Evolutionary conservation across 2,329 filamentous ascomycete genomes (phyloP).

Genomic region (Trematosphaeria pertusa): DNA sequence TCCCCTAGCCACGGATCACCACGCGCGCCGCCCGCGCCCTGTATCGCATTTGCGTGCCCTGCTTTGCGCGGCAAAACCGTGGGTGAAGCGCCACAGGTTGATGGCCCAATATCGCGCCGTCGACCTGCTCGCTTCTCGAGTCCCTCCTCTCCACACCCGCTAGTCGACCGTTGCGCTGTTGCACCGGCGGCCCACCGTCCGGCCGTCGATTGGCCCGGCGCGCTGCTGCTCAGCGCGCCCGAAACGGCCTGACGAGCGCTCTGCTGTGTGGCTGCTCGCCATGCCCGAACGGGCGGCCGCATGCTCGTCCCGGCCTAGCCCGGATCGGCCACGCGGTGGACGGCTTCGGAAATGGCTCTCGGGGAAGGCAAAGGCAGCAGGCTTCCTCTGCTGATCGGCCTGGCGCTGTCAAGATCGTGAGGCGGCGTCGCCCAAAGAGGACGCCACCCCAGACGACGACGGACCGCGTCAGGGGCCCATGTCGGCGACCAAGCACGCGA

Average conservation of each 20-base stretch:
- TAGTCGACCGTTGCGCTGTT: constrained; percentile 46
- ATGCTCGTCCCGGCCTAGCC: constrained; percentile 26
- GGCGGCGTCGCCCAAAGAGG: constrained; percentile 31
- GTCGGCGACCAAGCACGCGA: constrained; percentile 20
- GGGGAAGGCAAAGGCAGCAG: constrained; percentile 30
- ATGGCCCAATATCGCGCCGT: constrained; percentile 13
- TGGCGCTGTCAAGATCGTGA: constrained; percentile 30
- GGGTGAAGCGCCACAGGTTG: constrained; percentile 10
- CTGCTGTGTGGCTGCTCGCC: constrained; percentile 13
- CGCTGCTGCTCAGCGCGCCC: constrained; percentile 25
- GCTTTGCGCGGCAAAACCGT: constrained; percentile 12
- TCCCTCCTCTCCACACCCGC: constrained; percentile 28
- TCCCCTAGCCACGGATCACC: neutral
- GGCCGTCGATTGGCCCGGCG: constrained; percentile 21
- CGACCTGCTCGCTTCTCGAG: constrained; percentile 24
- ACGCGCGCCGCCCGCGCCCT: constrained; percentile 13
- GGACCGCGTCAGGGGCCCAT: constrained; percentile 18
- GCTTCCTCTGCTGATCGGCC: constrained; percentile 31
- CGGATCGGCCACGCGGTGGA: constrained; percentile 34
- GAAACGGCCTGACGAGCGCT: constrained; percentile 33
- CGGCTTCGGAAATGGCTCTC: constrained; percentile 32
- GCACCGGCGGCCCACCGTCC: constrained; percentile 36
- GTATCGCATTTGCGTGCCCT: constrained; percentile 1
- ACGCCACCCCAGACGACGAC: constrained; percentile 7
- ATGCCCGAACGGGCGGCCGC: constrained; percentile 18